Base-by-base conservation (phyloP, 1,139 yeast species). In the Blastobotrys serpentis region DNA sequence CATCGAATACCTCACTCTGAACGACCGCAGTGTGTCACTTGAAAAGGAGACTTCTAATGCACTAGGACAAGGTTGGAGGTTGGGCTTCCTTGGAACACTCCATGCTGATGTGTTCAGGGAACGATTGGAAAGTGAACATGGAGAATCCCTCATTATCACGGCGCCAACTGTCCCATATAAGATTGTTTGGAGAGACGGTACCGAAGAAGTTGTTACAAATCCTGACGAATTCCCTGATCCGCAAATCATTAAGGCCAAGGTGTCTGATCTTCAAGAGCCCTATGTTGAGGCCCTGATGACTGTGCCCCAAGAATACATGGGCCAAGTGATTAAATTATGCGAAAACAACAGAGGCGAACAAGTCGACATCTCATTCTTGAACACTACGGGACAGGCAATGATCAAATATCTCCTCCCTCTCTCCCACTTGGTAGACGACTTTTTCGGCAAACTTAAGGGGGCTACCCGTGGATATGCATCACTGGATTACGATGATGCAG, bases 121-220 rank as follows among this genome's bases (percentile, higher is more conserved):
- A 60, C 72, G 98, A 46, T 72, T 92, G 51, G 95, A 89, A 58
- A 86, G 85, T 54, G 98, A 92, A 64, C 92, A 92, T 61, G 98
- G 98, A 2, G 90, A 96, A 1, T 84, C 87, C 52, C 78, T 92
- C 55, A 89, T 92, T 56, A 82, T 92, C 52, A 92, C 98, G 0
- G 90, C 96, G 2, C 98, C 98, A 1, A 90, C 98, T 0, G 98
- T 92, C 8, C 98, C 98, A 0, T 92, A 88, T 65, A 81, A 84
- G 59, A 72, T 92, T 11, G 72, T 78, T 11, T 82, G 78, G 64
- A 54, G 60, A 19, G 81, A 85, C 58, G 96, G 90, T 0, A 69
- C 68, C 0, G 86, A 81, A 51, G 69, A 73, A 47, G 73, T 83
- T 6, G 77, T 92, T 50, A 84, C 94, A 3, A 92, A 92, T 59